Base-by-base conservation (phyloP, 805 yeast species). In the Cyberlindnera misumaiensis region DNA sequence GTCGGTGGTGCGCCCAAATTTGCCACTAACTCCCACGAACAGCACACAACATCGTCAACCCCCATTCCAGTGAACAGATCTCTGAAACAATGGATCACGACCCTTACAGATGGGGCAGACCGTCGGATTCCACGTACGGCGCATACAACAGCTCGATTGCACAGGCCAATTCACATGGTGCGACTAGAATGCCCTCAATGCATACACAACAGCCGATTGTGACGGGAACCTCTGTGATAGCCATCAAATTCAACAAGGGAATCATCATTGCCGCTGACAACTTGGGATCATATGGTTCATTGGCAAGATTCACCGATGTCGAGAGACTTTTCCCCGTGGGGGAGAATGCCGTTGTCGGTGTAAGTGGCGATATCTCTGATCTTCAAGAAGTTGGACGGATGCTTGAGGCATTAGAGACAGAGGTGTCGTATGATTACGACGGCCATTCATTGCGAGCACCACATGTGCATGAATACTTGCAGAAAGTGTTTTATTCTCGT, bases 41-140 rank as follows among this genome's bases (percentile, higher is more conserved):
- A 20, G 8, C 24, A 20, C 5, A 20, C n/a, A 27, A 11, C 28
- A 6, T 11, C 28, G 11, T 11, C 28, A 6, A 15, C 6, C 11
- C 31, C 18, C 31, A 29, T n/a, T 29, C 8, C 17, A 29, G 18
- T 11, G 15, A 32, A 12, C 10, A 11, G 28, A 32, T 15, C 34
- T 22, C 13, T 13, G 10, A 27, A 5, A 24, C 31, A 33, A 93
- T 90, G 98, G 84, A 90, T 56, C 97, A 93, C 86, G 85, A 83
- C 70, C 97, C 96, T 47, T 79, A 71, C 53, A 72, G 73, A 51
- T 90, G 98, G 98, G 98, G 97, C 16, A 84, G 97, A 65, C 97
- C 97, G 42, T 70, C 82, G 29, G 79, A 83, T 58, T 77, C 74
- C 32, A 72, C 79, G 1, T 93, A 93, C 55, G 98, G 98, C 13